Conservation (phyloP, 1,139 yeast species). For the Scheffersomyces quercinus region DNA sequence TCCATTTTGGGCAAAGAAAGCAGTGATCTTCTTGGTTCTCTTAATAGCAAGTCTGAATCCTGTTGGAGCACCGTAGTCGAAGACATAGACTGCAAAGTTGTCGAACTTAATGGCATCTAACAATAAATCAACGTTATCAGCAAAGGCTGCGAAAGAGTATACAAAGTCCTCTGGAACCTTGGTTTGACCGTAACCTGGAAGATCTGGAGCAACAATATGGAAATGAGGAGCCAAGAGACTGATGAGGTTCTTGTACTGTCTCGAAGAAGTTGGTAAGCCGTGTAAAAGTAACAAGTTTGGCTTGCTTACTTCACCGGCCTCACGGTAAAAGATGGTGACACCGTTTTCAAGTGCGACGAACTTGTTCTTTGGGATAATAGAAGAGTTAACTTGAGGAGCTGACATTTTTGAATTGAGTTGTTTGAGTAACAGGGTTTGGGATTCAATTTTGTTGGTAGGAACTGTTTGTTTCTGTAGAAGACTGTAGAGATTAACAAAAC, state of each 20-base stretch:
- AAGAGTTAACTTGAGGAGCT: conserved; percentile 1
- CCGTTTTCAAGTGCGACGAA: conserved; percentile 9
- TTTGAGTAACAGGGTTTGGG: background rate
- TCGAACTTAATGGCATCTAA: conserved; percentile 24
- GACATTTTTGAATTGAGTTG: background rate
- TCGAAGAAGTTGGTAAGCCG: conserved; percentile 46
- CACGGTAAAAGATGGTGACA: conserved; percentile 34
- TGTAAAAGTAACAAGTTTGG: conserved; percentile 39
- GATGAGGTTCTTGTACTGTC: conserved; percentile 35
- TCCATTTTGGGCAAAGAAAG: conserved; percentile 41
- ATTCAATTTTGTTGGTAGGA: too few species aligned
- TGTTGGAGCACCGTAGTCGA: conserved; percentile 48
- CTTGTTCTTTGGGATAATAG: background rate
- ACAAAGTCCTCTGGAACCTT: conserved; percentile 23
- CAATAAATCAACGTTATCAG: conserved; percentile 31
- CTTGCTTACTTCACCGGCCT: conserved; percentile 30
- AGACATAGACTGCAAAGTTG: conserved; percentile 34
- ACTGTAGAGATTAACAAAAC: too few species aligned
- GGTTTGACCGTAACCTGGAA: conserved; percentile 46
- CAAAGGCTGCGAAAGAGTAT: conserved; percentile 31
- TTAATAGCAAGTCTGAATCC: conserved; percentile 36
- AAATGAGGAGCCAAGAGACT: conserved; percentile 33
- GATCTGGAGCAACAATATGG: conserved; percentile 46
- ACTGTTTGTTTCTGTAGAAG: too few species aligned
- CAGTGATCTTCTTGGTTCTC: conserved; percentile 26